Conservation (phyloP, 768 basidiomycete genomes). For the Lentinula guzmanii region DNA sequence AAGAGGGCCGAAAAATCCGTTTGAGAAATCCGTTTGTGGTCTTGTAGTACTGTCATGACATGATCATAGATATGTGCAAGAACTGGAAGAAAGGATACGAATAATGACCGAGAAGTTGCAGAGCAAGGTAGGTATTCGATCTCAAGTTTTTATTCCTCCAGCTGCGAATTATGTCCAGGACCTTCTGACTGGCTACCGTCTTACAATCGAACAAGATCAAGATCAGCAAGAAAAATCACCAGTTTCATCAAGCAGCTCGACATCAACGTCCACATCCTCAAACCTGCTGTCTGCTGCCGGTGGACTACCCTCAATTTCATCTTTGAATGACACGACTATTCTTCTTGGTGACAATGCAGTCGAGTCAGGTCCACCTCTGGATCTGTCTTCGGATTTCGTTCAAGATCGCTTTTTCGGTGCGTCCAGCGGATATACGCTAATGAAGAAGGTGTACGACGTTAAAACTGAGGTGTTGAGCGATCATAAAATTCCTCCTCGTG, state of each 20-base stretch:
- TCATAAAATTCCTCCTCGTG: neutral
- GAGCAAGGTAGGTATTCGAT: neutral
- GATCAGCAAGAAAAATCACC: neutral
- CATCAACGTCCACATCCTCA: neutral
- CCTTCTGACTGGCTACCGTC: neutral
- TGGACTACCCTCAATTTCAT: constrained; percentile 4
- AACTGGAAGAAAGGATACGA: constrained; percentile 33
- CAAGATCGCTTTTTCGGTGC: neutral
- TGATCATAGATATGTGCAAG: constrained; percentile 28
- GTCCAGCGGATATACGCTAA: constrained; percentile 5
- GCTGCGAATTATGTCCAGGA: neutral
- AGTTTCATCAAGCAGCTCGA: neutral
- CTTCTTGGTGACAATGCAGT: constrained; percentile 9
- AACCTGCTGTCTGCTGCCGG: neutral
- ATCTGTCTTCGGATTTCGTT: constrained; percentile 20
- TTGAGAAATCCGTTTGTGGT: neutral
- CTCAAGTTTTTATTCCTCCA: neutral
- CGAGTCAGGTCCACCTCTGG: constrained; percentile 16
- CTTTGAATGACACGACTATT: constrained; percentile 1
- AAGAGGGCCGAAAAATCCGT: constrained; percentile 4
- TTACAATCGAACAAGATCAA: constrained; percentile 22
- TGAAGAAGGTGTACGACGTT: neutral
- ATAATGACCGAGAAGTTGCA: constrained; percentile 30
- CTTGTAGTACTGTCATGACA: neutral
- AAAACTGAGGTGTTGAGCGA: neutral